Evolutionary conservation across 1,284 basidiomycete species (phyloP).

Genomic region (Kwoniella shivajii): DNA sequence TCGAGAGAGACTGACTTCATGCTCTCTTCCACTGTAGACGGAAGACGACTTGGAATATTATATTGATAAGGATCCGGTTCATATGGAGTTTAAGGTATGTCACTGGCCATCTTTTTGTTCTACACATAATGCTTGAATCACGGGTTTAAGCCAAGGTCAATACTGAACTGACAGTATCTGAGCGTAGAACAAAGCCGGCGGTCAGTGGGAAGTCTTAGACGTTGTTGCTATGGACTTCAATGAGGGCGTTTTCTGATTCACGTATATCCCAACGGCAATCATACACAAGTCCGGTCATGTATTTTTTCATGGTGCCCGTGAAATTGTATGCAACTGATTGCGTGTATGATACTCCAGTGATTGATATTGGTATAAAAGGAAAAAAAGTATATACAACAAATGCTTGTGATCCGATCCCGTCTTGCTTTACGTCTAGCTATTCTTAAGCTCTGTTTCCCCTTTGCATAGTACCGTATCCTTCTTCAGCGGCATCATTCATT

Average conservation of each 20-base stretch:
- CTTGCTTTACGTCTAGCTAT: no score
- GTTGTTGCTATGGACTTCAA: slow-evolving; percentile 44
- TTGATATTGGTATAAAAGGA: no score
- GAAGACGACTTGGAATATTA: slow-evolving; percentile 44
- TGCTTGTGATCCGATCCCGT: background rate
- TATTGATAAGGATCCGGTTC: slow-evolving; percentile 38
- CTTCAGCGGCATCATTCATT: slow-evolving; percentile 15
- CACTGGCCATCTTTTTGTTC: background rate
- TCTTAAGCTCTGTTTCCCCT: background rate
- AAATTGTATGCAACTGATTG: no score
- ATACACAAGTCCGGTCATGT: no score
- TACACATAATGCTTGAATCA: no score
- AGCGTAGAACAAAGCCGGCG: slow-evolving; percentile 15
- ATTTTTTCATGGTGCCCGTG: no score
- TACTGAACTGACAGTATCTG: no score
- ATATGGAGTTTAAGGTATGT: slow-evolving; percentile 45
- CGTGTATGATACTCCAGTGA: background rate
- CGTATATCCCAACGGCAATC: no score
- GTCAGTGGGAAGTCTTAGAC: slow-evolving; percentile 25
- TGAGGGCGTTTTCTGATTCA: slow-evolving; percentile 21
- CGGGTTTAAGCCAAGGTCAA: no score
- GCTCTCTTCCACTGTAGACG: slow-evolving; percentile 19
- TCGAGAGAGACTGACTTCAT: no score
- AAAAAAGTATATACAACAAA: slow-evolving; percentile 3
- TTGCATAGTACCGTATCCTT: background rate